Conservation (phyloP, 2,329 filamentous ascomycete genomes). For the Aspergillus sojae region DNA sequence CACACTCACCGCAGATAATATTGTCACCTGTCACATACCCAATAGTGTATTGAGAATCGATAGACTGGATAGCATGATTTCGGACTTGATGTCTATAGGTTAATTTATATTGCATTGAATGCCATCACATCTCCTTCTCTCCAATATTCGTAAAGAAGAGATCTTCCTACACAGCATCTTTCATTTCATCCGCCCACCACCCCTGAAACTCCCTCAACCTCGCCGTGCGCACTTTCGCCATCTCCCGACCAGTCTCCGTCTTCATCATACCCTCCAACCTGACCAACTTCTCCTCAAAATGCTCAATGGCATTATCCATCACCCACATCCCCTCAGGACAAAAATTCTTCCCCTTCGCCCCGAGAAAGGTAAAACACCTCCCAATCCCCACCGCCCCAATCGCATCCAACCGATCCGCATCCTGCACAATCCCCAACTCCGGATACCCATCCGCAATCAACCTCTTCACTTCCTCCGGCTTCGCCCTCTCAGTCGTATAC, state of each 20-base stretch:
- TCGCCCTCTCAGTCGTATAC: constrained; percentile 70
- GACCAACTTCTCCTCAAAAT: constrained; percentile 77
- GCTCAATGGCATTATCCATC: constrained; percentile 68
- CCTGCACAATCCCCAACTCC: constrained; percentile 83
- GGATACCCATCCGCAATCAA: constrained; percentile 66
- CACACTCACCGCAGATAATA: not conserved
- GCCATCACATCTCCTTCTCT: not conserved
- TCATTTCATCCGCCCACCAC: constrained; percentile 59
- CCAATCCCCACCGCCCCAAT: constrained; percentile 85
- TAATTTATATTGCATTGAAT: not conserved
- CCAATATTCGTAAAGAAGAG: too few relatives aligned
- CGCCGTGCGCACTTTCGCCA: constrained; percentile 54
- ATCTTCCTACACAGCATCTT: not conserved
- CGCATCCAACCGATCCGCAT: constrained; percentile 89
- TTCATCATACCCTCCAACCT: constrained; percentile 64
- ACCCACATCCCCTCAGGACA: constrained; percentile 37
- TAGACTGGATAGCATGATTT: constrained; percentile 12
- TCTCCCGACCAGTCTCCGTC: constrained; percentile 54
- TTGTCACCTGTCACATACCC: constrained; percentile 15
- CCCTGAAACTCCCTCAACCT: constrained; percentile 52
- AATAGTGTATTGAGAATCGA: constrained; percentile 10
- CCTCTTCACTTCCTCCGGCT: constrained; percentile 61
- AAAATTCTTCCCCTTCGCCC: constrained; percentile 50
- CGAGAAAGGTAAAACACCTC: constrained; percentile 75
- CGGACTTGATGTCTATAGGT: constrained; percentile 1